Evolutionary conservation across 805 yeast species (phyloP).

Genomic region (Yamadazyma olivae): DNA sequence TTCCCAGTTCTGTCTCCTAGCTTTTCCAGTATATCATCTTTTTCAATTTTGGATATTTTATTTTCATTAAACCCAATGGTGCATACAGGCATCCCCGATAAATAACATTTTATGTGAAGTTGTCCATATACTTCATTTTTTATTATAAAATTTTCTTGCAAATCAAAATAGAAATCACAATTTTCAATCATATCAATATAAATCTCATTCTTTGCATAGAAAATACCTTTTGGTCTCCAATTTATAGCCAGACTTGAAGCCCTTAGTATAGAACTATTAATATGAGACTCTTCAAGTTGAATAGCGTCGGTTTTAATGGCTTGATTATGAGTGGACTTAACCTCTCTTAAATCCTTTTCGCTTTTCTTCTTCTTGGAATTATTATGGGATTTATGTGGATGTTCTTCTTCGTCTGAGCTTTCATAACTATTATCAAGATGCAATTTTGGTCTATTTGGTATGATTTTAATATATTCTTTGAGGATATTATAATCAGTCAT

Average conservation of each 20-base stretch:
- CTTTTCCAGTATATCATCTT: background rate
- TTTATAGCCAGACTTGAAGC: slow-evolving; percentile 62
- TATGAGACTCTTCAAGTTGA: slow-evolving; percentile 19
- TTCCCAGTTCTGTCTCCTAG: slow-evolving; percentile 3
- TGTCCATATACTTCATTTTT: slow-evolving; percentile 33
- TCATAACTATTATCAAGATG: slow-evolving; percentile 4
- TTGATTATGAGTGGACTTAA: slow-evolving; percentile 38
- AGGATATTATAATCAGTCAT: slow-evolving; percentile 75
- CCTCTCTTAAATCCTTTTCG: slow-evolving; percentile 2
- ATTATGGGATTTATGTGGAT: background rate
- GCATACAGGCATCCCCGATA: slow-evolving; percentile 45
- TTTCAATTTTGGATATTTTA: slow-evolving; percentile 25
- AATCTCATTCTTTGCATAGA: slow-evolving; percentile 42
- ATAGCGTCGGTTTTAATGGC: slow-evolving; percentile 32
- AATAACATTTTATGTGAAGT: slow-evolving; percentile 34
- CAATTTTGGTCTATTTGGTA: slow-evolving; percentile 26
- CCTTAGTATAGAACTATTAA: slow-evolving; percentile 71
- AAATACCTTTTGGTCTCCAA: slow-evolving; percentile 47
- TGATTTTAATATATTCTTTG: slow-evolving; percentile 71
- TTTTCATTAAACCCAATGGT: slow-evolving; percentile 40
- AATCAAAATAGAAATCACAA: slow-evolving; percentile 34
- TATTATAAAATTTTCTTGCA: slow-evolving; percentile 23
- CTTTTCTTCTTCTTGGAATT: slow-evolving; percentile 4
- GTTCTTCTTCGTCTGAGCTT: slow-evolving; percentile 4
- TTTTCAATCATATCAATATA: slow-evolving; percentile 40